Conservation (phyloP, 192 early-diverging fungal genomes). For the Rhizoclosmatium sp. region DNA sequence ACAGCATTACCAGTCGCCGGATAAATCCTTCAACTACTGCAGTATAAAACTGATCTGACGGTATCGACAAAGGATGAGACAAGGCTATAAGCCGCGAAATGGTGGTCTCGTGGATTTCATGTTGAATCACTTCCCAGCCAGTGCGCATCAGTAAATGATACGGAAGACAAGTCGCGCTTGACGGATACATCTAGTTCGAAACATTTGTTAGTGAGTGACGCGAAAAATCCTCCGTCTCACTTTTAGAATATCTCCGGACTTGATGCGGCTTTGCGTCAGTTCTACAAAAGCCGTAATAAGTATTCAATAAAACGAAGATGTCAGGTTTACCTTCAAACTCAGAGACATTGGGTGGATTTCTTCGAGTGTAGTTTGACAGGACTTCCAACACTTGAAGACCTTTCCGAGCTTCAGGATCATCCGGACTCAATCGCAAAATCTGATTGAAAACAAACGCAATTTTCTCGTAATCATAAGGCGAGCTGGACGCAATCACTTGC, state of each 20-base stretch:
- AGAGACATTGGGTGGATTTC: conserved; percentile 44
- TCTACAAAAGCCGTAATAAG: not conserved
- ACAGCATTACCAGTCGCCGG: conserved; percentile 19
- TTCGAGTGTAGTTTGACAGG: conserved; percentile 61
- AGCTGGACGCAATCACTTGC: conserved; percentile 53
- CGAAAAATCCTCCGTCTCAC: not conserved
- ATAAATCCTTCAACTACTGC: conserved; percentile 61
- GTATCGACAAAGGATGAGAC: conserved; percentile 57
- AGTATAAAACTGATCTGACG: conserved; percentile 70
- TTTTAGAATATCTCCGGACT: not conserved
- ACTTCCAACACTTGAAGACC: conserved; percentile 61
- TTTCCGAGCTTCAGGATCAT: conserved; percentile 47
- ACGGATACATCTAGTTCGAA: conserved; percentile 44
- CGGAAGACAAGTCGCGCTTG: conserved; percentile 61
- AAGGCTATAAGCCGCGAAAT: conserved; percentile 65
- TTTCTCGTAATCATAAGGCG: conserved; percentile 73
- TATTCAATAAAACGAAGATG: not conserved
- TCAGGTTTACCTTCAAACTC: conserved; percentile 52
- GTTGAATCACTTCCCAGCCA: conserved; percentile 57
- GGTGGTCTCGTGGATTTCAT: conserved; percentile 62
- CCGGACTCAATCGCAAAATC: conserved; percentile 56
- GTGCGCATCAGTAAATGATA: conserved; percentile 65
- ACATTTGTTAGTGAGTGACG: not conserved
- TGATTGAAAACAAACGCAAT: conserved; percentile 66
- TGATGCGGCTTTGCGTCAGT: not conserved